Evolutionary conservation across 2,329 filamentous ascomycete species (phyloP), one percentile per base, ranked within the genome.

Genomic region (Exserohilum rostratum): DNA sequence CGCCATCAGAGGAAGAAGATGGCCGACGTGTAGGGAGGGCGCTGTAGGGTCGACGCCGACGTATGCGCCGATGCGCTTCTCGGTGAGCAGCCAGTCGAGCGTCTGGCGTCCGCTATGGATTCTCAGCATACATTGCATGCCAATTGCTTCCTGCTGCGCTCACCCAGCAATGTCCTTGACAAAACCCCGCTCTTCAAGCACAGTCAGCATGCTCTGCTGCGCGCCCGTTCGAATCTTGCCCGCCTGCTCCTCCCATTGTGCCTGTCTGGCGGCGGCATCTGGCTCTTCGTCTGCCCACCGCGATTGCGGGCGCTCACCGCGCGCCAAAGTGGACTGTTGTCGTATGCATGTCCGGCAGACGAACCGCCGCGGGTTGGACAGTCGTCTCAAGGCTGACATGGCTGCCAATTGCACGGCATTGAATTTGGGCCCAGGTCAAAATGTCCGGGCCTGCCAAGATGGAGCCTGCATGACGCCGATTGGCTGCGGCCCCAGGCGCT

Each of bases 21-120:
- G 90, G 53, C 91, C 91, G 42, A 95, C 80, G 67, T 96, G 91
- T 55, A 95, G 79, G 2, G 90, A 95, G 51, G 85, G 80, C 12
- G 90, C 90, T 0, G 91, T 95, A 5, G 91, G 90, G 69, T 96
- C 91, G 67, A 95, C 85, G 63, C 91, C 91, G 48, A 90, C 88
- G 68, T 96, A 96, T 55, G 84, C 87, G 58, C 87, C 88, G 63
- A 91, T 85, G 57, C 87, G 82, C 69, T 87, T 87, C 22, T 78
- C 73, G 5, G 81, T 83, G 78, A 95, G 83, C 18, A 90, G 78
- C 60, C 83, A 81, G 47, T 86, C 82, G 66, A 93, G 82, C 39
- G 79, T 78, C 37, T 82, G 74, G 52, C 82, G 77, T 43, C 78
- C 76, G 38, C 74, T 77, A 51, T 18, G 12, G 10, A 31, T 17